Evolutionary conservation across 2,329 filamentous ascomycete genomes (phyloP).

Genomic region (Aspergillus luchuensis): DNA sequence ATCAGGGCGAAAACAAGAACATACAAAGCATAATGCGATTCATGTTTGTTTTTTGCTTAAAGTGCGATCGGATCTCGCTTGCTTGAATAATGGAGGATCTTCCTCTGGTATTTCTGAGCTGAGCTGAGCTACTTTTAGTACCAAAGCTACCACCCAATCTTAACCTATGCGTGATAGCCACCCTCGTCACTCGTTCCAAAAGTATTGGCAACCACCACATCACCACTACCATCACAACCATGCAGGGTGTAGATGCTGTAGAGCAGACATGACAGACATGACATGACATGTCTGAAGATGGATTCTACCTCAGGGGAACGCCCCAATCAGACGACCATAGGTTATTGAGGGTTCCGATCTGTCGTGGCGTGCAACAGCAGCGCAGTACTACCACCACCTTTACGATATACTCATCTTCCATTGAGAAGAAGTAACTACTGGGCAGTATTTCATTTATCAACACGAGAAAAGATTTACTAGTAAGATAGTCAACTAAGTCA

Average conservation of each 20-base stretch:
- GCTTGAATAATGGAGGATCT: neutral
- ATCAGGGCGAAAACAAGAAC: neutral
- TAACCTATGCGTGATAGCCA: no score
- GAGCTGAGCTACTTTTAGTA: no score
- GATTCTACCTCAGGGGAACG: neutral
- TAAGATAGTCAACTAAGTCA: no score
- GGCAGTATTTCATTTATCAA: no score
- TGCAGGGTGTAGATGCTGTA: neutral
- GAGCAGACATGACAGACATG: conserved; percentile 1
- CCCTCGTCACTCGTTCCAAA: no score
- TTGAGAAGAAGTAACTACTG: no score
- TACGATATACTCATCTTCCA: no score
- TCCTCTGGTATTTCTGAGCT: neutral
- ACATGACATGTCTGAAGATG: neutral
- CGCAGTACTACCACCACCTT: conserved; percentile 13
- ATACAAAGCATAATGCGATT: neutral
- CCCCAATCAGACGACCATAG: neutral
- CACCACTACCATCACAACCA: no score
- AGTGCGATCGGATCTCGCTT: neutral
- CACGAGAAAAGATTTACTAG: neutral
- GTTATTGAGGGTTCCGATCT: neutral
- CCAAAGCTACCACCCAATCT: neutral
- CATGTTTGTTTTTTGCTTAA: neutral
- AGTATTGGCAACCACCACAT: no score
- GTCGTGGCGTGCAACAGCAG: neutral